Evolutionary conservation across 2,329 filamentous ascomycete species (phyloP).

Genomic region (Penicillium sp.): DNA sequence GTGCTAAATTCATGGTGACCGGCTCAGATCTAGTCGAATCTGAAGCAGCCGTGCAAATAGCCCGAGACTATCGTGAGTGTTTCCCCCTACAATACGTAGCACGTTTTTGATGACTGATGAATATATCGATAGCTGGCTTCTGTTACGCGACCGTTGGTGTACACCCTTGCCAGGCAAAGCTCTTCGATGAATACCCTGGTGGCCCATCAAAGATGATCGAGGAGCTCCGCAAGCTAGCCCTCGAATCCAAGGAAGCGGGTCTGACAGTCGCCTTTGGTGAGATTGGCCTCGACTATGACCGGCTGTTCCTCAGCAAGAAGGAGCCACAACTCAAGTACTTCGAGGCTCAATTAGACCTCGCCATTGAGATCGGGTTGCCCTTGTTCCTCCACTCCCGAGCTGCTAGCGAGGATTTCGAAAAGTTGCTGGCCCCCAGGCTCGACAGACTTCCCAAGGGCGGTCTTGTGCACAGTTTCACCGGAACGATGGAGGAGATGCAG

Average conservation of each 20-base stretch:
- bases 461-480: slow-evolving; percentile 94
- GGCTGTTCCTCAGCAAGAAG: slow-evolving; percentile 77
- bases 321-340: slow-evolving; percentile 84
- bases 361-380: slow-evolving; percentile 74
- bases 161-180: slow-evolving; percentile 83
- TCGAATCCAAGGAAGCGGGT: slow-evolving; percentile 57
- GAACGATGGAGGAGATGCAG: slow-evolving; percentile 79
- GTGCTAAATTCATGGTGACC: slow-evolving; percentile 87
- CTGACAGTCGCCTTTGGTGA: slow-evolving; percentile 85
- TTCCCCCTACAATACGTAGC: too few relatives aligned
- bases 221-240: slow-evolving; percentile 66
- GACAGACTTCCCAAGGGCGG: slow-evolving; percentile 71
- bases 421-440: slow-evolving; percentile 64
- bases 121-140: slow-evolving; percentile 60
- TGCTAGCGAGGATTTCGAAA: slow-evolving; percentile 80
- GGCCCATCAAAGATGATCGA: slow-evolving; percentile 50
- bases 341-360: slow-evolving; percentile 76
- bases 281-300: slow-evolving; percentile 95
- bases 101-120: not conserved
- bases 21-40: slow-evolving; percentile 84
- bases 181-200: slow-evolving; percentile 66
- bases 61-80: slow-evolving; percentile 69
- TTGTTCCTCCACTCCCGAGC: slow-evolving; percentile 92
- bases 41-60: slow-evolving; percentile 70
- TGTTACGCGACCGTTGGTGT: slow-evolving; percentile 93